These are phyloP conservation scores for Jasminum sambac DNA, from an alignment of 257 asterid species.

Conservation along the genomic window DNA sequence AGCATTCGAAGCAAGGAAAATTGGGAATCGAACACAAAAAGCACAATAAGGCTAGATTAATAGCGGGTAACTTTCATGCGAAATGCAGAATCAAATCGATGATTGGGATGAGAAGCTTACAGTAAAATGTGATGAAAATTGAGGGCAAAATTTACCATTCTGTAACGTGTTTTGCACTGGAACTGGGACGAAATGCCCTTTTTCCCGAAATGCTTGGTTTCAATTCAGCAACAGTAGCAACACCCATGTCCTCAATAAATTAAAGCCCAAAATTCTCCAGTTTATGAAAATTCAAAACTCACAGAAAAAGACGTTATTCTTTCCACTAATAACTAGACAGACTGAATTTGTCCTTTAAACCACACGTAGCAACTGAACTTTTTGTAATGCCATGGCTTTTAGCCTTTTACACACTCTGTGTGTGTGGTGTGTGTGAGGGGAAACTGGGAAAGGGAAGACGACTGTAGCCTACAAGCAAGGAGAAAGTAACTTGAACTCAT, in stretches of 20 bases:
- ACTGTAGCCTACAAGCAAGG: constrained; percentile 22
- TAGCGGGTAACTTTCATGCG: background rate
- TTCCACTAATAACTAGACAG: constrained; percentile 11
- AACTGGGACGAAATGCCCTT: constrained; percentile 73
- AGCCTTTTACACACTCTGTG: constrained; percentile 29
- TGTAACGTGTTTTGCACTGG: constrained; percentile 71
- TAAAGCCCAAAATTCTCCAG: constrained; percentile 23
- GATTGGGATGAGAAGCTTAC: background rate
- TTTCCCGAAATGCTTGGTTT: constrained; percentile 85
- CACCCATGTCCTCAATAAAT: constrained; percentile 68
- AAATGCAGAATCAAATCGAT: constrained; percentile 11
- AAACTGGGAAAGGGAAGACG: constrained; percentile 2
- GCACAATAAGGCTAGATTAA: background rate
- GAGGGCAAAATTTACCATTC: constrained; percentile 57
- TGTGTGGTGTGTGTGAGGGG: constrained; percentile 25
- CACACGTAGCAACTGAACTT: constrained; percentile 10
- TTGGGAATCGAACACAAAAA: background rate
- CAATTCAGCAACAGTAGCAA: constrained; percentile 70
- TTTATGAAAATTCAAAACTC: constrained; percentile 7
- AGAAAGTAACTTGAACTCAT: constrained; percentile 44
- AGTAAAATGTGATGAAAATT: background rate
- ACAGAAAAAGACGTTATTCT: constrained; percentile 1
- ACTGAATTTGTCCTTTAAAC: constrained; percentile 5
- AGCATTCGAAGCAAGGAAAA: constrained; percentile 16
- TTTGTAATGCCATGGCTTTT: constrained; percentile 27